Conservation (phyloP, 768 basidiomycete species). For the Auricularia auricula-judae region DNA sequence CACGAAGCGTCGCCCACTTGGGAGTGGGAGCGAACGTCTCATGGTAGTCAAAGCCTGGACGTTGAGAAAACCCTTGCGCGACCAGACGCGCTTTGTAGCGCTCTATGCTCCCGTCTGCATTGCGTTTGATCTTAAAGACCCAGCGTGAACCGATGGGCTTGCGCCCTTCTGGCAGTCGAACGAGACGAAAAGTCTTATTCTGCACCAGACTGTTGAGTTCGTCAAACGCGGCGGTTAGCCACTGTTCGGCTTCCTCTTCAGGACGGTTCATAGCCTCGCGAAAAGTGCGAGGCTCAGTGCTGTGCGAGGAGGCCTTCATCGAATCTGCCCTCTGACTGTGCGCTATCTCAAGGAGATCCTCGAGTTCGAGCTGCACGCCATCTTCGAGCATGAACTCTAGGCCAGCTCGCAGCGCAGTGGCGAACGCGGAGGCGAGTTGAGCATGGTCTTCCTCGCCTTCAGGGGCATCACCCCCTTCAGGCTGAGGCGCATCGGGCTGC, state of each 20-base stretch:
- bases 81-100: slow-evolving; percentile 26
- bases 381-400: not conserved
- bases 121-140: slow-evolving; percentile 17
- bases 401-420: not conserved
- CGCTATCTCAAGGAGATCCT: not conserved
- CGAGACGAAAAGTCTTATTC: slow-evolving; percentile 9
- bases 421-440: no score
- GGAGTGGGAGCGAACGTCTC: slow-evolving; percentile 24
- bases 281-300: not conserved
- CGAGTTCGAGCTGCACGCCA: not conserved
- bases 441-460: not conserved
- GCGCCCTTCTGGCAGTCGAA: slow-evolving; percentile 8
- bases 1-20: slow-evolving; percentile 11
- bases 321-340: not conserved
- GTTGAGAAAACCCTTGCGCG: slow-evolving; percentile 28
- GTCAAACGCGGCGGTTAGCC: slow-evolving; percentile 10
- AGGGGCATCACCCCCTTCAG: not conserved
- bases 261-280: not conserved
- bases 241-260: not conserved
- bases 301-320: not conserved
- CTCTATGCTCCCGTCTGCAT: slow-evolving; percentile 11
- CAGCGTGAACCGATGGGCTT: slow-evolving; percentile 15
- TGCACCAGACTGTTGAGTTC: slow-evolving; percentile 9
- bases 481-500: not conserved
- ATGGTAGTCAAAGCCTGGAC: slow-evolving; percentile 24